Base-by-base conservation (phyloP, 2,329 filamentous ascomycete species). In the Sporothrix humicola region DNA sequence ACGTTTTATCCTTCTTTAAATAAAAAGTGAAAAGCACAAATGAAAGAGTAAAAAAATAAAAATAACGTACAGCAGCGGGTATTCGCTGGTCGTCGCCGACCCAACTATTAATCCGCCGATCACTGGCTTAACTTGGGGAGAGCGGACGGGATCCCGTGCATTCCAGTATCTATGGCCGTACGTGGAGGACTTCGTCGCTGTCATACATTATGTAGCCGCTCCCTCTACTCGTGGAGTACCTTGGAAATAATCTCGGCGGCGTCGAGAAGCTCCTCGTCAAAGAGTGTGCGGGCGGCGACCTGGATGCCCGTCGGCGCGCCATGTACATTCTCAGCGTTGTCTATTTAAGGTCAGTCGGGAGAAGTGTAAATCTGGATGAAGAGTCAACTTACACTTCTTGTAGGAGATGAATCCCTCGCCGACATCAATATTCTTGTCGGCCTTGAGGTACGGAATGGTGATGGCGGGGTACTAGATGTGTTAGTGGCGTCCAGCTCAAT, bases 381-480 rank as follows among this genome's bases (percentile, higher is more conserved):
- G 20, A 10, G n/a, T 44, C 26, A 1, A 54, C 52, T 70, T 59
- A 70, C 68, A 70, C 26, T 12, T 23, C 5, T 69, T 70, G 68
- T 70, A 59, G 6, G 68, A 70, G 9, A 59, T 59, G 37, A 70
- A 59, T 7, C 12, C 68, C 37, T 70, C 54, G 23, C 54, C 68
- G 37, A 46, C 20, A 12, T 70, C 68, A 26, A 70, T 59, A 12
- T 37, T 26, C 48, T 70, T 46, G 68, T 70, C 68, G 37, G 68
- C 68, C 68, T 59, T 70, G 37, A 70, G 52, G n/a, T 70, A 31
- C 48, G 68, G 52, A 9, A 59, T 70, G 54, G 59, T n/a, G 17
- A 59, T n/a, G 12, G 52, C 44, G 2, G 68, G 68, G 42, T 59
- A 70, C 52, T 70, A 15, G 1, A 2, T 1, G 2, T 26, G 69